Evolutionary conservation across 2,329 filamentous ascomycete species (phyloP).

Genomic region (Lizonia empirigonia): DNA sequence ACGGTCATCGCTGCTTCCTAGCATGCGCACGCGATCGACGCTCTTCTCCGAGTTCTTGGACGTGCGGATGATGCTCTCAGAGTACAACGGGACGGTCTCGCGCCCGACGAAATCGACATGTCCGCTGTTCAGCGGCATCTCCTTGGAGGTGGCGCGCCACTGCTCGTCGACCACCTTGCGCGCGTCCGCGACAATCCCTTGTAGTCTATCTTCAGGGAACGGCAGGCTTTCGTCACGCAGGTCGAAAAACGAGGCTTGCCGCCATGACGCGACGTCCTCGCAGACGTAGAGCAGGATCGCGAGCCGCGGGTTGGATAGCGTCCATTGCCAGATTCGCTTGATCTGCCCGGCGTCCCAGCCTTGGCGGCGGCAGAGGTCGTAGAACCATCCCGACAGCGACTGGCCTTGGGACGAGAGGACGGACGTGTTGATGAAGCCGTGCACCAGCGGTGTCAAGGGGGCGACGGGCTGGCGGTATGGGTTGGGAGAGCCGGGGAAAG

Average conservation of each 20-base stretch:
- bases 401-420: conserved; percentile 45
- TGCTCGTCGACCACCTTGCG: conserved; percentile 48
- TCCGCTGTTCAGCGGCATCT: conserved; percentile 44
- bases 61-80: conserved; percentile 38
- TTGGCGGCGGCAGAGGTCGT: conserved; percentile 44
- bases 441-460: conserved; percentile 39
- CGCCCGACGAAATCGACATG: conserved; percentile 47
- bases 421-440: conserved; percentile 46
- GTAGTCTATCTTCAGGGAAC: conserved; percentile 45
- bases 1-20: conserved; percentile 42
- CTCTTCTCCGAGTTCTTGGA: conserved; percentile 44
- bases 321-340: conserved; percentile 50
- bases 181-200: conserved; percentile 47
- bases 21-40: conserved; percentile 44
- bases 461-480: conserved; percentile 41
- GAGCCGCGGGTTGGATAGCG: conserved; percentile 46
- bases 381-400: conserved; percentile 46
- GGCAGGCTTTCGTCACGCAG: conserved; percentile 48
- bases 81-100: conserved; percentile 46
- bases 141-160: conserved; percentile 49
- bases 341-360: conserved; percentile 43
- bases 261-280: conserved; percentile 49
- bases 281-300: conserved; percentile 48
- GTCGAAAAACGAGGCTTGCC: conserved; percentile 46
- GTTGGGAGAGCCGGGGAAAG: conserved; percentile 41